Base-by-base conservation (phyloP, 805 yeast species). In the Yamadazyma phyllophila region DNA sequence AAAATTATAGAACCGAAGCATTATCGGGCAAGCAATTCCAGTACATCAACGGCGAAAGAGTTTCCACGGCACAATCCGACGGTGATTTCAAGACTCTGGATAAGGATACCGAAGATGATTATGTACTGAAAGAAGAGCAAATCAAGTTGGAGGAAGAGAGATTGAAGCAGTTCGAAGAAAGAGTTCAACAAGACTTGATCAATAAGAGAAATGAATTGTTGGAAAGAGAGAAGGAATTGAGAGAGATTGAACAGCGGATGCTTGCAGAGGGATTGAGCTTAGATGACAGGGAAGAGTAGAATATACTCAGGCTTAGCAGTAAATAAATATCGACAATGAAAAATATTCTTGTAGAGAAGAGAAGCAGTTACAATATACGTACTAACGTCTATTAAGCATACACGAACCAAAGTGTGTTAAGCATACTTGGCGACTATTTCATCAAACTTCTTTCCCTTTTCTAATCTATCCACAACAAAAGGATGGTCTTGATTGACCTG, bases 91-190 rank as follows among this genome's bases (percentile, higher is more conserved):
- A 40, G 13, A 41, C 51, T 15, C 27, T 39, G 31, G 43, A 26
- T 30, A 45, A 40, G 6, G 43, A 44, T 12, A 54, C 47, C 11
- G 58, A 52, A 10, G 55, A 56, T n/a, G 63, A 59, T 46, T 73
- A 72, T 54, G 51, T 66, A 48, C 80, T 81, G 33, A 87, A 92
- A 65, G 97, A 90, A 65, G 96, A 88, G 66, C 95, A 88, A 67
- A 86, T 89, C 58, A 82, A 87, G 58, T 71, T 84, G 43, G 97
- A 90, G 66, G 97, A 90, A 68, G 96, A 88, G 67, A 80, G 95
- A 67, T 76, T 90, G 60, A 83, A 77, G 59, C 86, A 88, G 36
- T 88, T 87, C 62, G 97, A 90, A 68, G 89, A 84, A 65, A 76
- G 94, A 56, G 95, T 90, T 20, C 96, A 90, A 67, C 87, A 84